Evolutionary conservation across 176 grass and related monocot genomes (phyloP), one percentile per base, ranked within the genome.

Genomic region (Typha latifolia): DNA sequence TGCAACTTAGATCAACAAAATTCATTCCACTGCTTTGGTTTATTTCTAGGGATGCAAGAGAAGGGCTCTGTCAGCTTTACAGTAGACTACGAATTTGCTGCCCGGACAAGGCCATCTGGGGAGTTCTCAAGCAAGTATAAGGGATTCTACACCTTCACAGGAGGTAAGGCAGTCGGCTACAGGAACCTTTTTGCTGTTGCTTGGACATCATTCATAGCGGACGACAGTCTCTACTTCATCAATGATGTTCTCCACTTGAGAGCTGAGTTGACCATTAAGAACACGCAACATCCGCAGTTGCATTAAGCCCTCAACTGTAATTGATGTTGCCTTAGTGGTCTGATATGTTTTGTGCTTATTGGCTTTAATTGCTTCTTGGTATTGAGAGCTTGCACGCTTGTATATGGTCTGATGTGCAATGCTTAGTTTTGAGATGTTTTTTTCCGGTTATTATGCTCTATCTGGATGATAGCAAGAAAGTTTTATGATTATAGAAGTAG

Each of bases 21-120:
- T n/a, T 61, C 63, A 3, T 75, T 21, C 49, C 63, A 61, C 18
- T 75, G 73, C 49, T 75, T 75, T 27, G 73, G 73, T 1, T 62
- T 75, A 12, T 67, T 55, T 63, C 21, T 75, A n/a, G 63, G 62
- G 20, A 75, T 75, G 73, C 62, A 57, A 67, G 73, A 75, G 14
- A 75, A 59, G 31, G 73, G 73, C 32, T 67, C 73, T 12, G n/a
- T 67, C n/a, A 59, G 50, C 21, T 48, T 66, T 29, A 59, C 50
- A 0, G 73, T 75, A 8, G 50, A 67, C 20, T 76, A 67, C 4
- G 73, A 61, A 27, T 66, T 76, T 61, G 31, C 73, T 7, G 73
- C 50, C 2, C 56, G 73, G 31, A 49, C 64, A 20, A 67, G 18
- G 12, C 63, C 62, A 14, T 48, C 63, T 0, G 73, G 73, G 6